Percentiles rank a stretch among this genome's conserved stretches.
These are phyloP conservation scores for Porogramme epimiltina DNA, from an alignment of 1,284 basidiomycete genomes.

Conservation along the genomic window DNA sequence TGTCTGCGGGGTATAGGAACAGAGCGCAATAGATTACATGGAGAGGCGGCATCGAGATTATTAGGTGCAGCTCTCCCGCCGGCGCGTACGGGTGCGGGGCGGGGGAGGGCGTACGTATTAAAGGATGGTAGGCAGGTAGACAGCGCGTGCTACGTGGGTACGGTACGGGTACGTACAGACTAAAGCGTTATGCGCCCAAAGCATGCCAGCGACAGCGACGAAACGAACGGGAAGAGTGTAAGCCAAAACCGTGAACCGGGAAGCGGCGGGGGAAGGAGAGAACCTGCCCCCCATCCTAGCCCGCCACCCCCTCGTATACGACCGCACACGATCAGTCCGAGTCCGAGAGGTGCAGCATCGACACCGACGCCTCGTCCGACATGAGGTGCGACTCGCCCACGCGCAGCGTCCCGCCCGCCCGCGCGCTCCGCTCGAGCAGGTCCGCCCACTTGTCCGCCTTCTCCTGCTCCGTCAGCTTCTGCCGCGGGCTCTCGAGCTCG, in stretches of 20 bases:
- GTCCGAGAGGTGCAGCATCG: not conserved
- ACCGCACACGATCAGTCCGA: not conserved
- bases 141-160: not conserved
- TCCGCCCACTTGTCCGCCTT: constrained; percentile 73
- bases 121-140: not conserved
- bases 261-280: too few species aligned
- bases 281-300: too few species aligned
- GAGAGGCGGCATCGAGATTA: constrained; percentile 6
- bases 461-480: constrained; percentile 58
- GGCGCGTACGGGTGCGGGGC: not conserved
- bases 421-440: constrained; percentile 59
- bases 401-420: constrained; percentile 71
- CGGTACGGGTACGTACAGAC: not conserved
- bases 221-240: too few species aligned
- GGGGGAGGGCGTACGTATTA: constrained; percentile 11
- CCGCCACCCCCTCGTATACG: not conserved
- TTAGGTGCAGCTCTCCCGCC: not conserved
- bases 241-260: too few species aligned
- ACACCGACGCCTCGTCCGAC: constrained; percentile 38
- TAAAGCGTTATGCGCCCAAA: not conserved
- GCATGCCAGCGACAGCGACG: not conserved
- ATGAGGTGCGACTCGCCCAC: constrained; percentile 44
- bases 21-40: constrained; percentile 5
- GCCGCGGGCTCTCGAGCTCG: constrained; percentile 41
- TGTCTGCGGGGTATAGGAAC: constrained; percentile 1